Base-by-base conservation (phyloP, 2,329 filamentous ascomycete genomes). In the Exophiala viscosa region DNA sequence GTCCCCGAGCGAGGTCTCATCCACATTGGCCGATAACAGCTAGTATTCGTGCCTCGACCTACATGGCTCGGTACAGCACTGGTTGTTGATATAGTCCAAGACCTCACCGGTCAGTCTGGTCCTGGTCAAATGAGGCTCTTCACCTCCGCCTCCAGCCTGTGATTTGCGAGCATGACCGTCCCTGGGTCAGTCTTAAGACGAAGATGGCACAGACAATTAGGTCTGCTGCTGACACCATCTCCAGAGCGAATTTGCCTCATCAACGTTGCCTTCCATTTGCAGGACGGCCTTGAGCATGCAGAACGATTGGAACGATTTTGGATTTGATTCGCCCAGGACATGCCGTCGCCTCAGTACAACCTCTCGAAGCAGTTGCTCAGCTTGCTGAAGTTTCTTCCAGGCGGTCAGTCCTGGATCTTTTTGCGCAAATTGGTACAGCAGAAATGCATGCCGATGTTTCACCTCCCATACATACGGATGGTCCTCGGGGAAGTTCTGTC, bases 401-500 rank as follows among this genome's bases (percentile, higher is more conserved):
- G 17, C 36, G 13, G 38, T 48, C 31, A 34, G 13, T 5, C 45
- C 55, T 11, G 35, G 28, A 13, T 50, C 49, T 18, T 45, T 49
- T 15, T 50, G 38, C 1, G 56, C 56, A n/a, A 58, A 33, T 39
- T 50, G 45, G n/a, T 45, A 40, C 11, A 58, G 45, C 17, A 58
- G 51, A 43, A 44, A 53, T 3, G 56, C 56, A 15, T 58, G 56
- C 10, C 56, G 56, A 18, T 58, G 52, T n/a, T 55, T 55, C 17
- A 50, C 52, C 36, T 58, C 56, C 56, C 56, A 58, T 10, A 41
- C 45, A 35, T 58, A 58, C 10, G 56, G 52, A 40, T 58, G 56
- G 18, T 46, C 34, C n/a, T 50, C 47, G 5, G 42, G 42, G 14
- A 58, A 58, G 23, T 55, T 55, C 41, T 45, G 20, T 32, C 50